Base-by-base conservation (phyloP, 352 stramenopile genomes). In the Phytopythium cucurbitacearum region DNA sequence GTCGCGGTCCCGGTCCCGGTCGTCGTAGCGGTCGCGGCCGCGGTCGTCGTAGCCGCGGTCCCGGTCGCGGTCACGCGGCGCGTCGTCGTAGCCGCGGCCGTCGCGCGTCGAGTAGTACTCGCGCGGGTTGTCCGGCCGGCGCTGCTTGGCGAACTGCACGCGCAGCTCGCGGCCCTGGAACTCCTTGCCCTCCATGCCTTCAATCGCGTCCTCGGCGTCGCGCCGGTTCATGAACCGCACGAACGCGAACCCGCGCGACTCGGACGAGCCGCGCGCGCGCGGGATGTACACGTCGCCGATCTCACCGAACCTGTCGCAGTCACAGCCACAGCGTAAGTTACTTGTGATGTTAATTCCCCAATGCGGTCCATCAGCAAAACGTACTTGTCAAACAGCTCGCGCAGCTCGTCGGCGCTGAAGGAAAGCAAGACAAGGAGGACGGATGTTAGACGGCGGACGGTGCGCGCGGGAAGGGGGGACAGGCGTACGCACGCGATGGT, bases 161-260 rank as follows among this genome's bases (percentile, higher is more conserved):
- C 76, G 76, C 61, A 89, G 53, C 57, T 85, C 67, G 48, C 79
- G 74, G 51, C 76, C 80, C 54, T 89, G 77, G 64, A 86, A 89
- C 10, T 88, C 74, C 59, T 85, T 71, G 43, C 71, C 73, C 48
- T 92, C 75, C 71, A 88, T 84, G 50, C 52, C 80, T 13, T 81
- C 76, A 51, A 96, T 89, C 32, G 87, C 87, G 58, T 95, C 85
- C 41, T 96, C 87, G 5, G 87, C 87, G 48, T 96, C 87, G 32
- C 86, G 77, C 65, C 92, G 90, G 60, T 94, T 73, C 58, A 93
- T 56, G 62, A 91, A 97, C 9, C 85, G 80, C 41, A 97, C 87
- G 65, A 97, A 97, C 39, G 84, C 85, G 45, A 91, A 94, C 13
- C 80, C 80, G 48, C 74, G 74, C 58, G 80, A 87, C 65, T 95